Evolutionary conservation across 768 basidiomycete genomes (phyloP).

Genomic region (Boletus fagicola): DNA sequence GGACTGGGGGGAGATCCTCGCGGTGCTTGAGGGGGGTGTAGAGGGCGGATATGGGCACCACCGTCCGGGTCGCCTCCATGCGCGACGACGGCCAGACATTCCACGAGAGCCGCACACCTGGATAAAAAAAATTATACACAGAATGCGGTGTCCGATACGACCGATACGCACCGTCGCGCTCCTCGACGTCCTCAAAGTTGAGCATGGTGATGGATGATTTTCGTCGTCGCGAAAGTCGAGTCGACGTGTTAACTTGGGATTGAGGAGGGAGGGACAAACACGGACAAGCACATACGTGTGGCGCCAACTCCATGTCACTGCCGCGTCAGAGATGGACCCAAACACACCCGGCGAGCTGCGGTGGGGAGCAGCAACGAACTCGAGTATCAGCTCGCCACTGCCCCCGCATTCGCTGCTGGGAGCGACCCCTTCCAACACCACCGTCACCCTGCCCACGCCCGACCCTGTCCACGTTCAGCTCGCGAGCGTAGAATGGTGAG

Average conservation of each 20-base stretch:
- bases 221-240: constrained; percentile 27
- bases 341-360: too few species aligned
- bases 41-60: constrained; percentile 96
- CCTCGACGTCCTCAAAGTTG: constrained; percentile 96
- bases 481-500: constrained; percentile 16
- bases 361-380: not conserved
- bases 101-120: constrained; percentile 95
- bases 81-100: constrained; percentile 98
- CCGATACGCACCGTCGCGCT: constrained; percentile 75
- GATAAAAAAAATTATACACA: not conserved
- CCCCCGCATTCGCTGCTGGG: not conserved
- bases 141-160: not conserved
- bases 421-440: constrained; percentile 23
- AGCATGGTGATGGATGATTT: constrained; percentile 46
- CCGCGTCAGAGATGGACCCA: not conserved
- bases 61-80: constrained; percentile 96
- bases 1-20: constrained; percentile 91
- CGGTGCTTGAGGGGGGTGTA: constrained; percentile 94
- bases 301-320: not conserved
- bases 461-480: constrained; percentile 21
- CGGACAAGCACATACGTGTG: constrained; percentile 15
- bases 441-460: constrained; percentile 32
- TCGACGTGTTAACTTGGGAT: constrained; percentile 32
- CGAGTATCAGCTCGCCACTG: not conserved
- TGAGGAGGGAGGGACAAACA: constrained; percentile 17